Base-by-base conservation (phyloP, 768 basidiomycete genomes). In the Cytidiella melzeri region DNA sequence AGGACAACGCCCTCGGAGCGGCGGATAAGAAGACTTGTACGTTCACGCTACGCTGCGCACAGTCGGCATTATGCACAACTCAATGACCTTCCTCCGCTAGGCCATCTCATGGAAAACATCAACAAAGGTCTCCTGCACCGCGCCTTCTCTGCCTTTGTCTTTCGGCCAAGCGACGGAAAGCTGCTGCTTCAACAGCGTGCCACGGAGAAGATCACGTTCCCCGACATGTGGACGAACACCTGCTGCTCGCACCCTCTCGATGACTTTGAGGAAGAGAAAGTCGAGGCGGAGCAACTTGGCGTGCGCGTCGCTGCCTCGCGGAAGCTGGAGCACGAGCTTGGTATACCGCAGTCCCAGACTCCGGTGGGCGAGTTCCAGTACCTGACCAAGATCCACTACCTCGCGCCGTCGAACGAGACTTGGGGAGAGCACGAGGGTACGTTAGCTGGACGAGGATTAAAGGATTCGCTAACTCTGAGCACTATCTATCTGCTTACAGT, bases 181-280 rank as follows among this genome's bases (percentile, higher is more conserved):
- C 77, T 99, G 15, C 74, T 99, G 23, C 77, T 99, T 40, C 96
- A 99, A 65, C 92, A 92, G 67, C 81, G 96, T 30, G 96, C 96
- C 18, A 75, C 84, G n/a, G 93, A 95, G 72, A 99, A 99, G 74
- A 99, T 99, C 63, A 99, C 96, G 5, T 99, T 99, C 72, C 96
- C 96, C 4, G 79, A 90, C 59, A 93, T 97, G 93, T 99, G 96
- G 96, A 99, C 96, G 26, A 99, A 99, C 69, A 98, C 96, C 6
- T 99, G 96, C 66, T 99, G 95, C 71, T 93, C 91, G 20, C 95
- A 99, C 64, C 95, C 95, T 15, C 74, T 99, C 43, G 84, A 90
- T 58, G 96, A 98, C 69, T 90, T 92, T 56, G 86, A 84, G 53
- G 77, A 80, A 56, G 86, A 92, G 69, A 91, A 84, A 70, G 65